Evolutionary conservation across 768 basidiomycete genomes (phyloP).

Genomic region (Hygrocybe punicea): DNA sequence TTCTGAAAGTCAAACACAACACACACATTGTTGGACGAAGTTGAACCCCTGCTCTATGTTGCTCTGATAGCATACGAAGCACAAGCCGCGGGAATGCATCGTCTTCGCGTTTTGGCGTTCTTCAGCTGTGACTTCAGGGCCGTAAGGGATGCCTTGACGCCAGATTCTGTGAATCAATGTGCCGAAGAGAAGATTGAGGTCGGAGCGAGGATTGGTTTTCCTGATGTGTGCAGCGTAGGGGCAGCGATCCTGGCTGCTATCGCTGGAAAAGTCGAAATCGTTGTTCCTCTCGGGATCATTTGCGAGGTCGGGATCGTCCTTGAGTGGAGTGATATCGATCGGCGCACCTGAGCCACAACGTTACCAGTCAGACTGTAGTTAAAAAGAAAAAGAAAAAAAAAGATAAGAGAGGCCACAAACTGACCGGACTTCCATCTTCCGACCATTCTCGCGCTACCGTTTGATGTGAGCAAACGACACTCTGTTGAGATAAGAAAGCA

Average conservation of each 20-base stretch:
- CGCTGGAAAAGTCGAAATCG: background rate
- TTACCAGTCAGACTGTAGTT: background rate
- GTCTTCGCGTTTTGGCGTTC: slow-evolving; percentile 41
- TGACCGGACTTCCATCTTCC: no score
- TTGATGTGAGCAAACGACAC: no score
- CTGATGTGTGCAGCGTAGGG: slow-evolving; percentile 50
- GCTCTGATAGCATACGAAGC: slow-evolving; percentile 46
- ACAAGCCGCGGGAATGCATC: slow-evolving; percentile 44
- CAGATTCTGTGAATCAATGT: slow-evolving; percentile 18
- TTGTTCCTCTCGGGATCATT: slow-evolving; percentile 33
- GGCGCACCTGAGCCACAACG: slow-evolving; percentile 38
- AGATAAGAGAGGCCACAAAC: no score
- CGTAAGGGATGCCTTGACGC: slow-evolving; percentile 40
- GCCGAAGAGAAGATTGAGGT: slow-evolving; percentile 24
- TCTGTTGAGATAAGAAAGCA: no score
- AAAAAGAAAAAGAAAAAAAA: no score
- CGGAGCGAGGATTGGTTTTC: slow-evolving; percentile 46
- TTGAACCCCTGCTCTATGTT: slow-evolving; percentile 41
- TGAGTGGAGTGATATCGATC: slow-evolving; percentile 42
- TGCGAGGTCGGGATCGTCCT: slow-evolving; percentile 40
- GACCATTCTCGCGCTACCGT: no score
- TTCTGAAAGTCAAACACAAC: background rate
- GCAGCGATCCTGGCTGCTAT: slow-evolving; percentile 32
- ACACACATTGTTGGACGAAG: slow-evolving; percentile 41
- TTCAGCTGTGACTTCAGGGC: slow-evolving; percentile 44